Conservation (phyloP, 257 asterid genomes). For the Lavandula angustifolia region DNA sequence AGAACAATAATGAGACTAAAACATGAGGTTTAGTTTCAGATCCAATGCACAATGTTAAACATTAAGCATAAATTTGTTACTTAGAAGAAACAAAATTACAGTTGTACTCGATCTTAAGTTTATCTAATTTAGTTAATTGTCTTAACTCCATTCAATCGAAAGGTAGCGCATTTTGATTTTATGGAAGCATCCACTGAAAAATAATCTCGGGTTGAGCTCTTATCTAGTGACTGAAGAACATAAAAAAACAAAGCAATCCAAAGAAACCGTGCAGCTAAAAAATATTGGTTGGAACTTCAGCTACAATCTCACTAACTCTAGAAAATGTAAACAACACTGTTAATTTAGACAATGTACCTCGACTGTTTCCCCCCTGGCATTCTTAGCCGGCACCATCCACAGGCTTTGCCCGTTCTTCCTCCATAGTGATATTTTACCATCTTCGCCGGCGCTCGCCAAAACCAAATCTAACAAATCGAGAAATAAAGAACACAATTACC, state of each 20-base stretch:
- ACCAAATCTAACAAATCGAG: conserved; percentile 67
- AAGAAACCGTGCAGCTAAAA: background rate
- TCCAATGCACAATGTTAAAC: conserved; percentile 11
- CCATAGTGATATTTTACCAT: conserved; percentile 77
- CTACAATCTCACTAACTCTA: conserved; percentile 9
- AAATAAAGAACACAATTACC: background rate
- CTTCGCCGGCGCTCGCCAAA: conserved; percentile 92
- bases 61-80: conserved; percentile 2
- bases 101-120: conserved; percentile 1
- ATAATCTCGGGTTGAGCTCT: conserved; percentile 14
- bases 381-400: conserved; percentile 78
- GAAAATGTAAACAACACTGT: background rate
- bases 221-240: background rate
- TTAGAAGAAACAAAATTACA: conserved; percentile 7
- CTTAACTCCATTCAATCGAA: background rate
- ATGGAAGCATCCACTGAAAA: conserved; percentile 11
- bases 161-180: background rate
- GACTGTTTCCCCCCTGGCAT: conserved; percentile 59
- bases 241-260: background rate
- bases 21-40: conserved; percentile 24
- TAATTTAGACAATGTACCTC: conserved; percentile 61
- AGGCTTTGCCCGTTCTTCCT: conserved; percentile 76
- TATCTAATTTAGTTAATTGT: background rate
- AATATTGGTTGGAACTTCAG: conserved; percentile 1
- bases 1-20: conserved; percentile 23